Evolutionary conservation across 1,284 basidiomycete genomes (phyloP).

Genomic region (Rhizopogon hawkerae): DNA sequence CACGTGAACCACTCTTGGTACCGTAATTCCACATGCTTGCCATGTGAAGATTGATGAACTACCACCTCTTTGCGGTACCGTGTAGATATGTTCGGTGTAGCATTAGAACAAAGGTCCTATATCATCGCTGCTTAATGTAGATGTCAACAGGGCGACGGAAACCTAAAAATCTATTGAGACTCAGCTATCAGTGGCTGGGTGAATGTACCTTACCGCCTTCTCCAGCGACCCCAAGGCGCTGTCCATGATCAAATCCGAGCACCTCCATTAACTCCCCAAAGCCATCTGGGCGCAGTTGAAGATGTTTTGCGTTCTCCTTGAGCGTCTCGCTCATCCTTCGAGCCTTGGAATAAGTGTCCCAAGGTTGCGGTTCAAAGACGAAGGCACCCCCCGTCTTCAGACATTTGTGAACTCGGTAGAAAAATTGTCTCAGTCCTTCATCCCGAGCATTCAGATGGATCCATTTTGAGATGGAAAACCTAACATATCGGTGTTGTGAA

Average conservation of each 20-base stretch:
- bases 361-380: slow-evolving; percentile 70
- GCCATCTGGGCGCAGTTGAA: slow-evolving; percentile 52
- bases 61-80: neutral
- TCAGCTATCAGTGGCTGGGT: neutral
- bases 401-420: slow-evolving; percentile 48
- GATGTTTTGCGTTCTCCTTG: slow-evolving; percentile 45
- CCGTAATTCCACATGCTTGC: neutral
- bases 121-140: neutral
- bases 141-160: neutral
- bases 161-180: neutral
- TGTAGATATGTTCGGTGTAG: neutral
- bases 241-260: slow-evolving; percentile 52
- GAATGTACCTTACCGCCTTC: slow-evolving; percentile 40
- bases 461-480: slow-evolving; percentile 81
- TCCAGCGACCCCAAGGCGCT: slow-evolving; percentile 47
- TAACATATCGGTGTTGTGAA: slow-evolving; percentile 21
- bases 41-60: neutral
- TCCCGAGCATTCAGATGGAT: slow-evolving; percentile 75
- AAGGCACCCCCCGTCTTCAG: slow-evolving; percentile 54
- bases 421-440: slow-evolving; percentile 55
- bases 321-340: slow-evolving; percentile 56
- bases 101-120: neutral
- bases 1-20: neutral
- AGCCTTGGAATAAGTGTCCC: slow-evolving; percentile 71
- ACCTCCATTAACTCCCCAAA: slow-evolving; percentile 47